Evolutionary conservation across 148 eudicot species (phyloP), one percentile per base, ranked within the genome.

Genomic region (Drosera capensis): DNA sequence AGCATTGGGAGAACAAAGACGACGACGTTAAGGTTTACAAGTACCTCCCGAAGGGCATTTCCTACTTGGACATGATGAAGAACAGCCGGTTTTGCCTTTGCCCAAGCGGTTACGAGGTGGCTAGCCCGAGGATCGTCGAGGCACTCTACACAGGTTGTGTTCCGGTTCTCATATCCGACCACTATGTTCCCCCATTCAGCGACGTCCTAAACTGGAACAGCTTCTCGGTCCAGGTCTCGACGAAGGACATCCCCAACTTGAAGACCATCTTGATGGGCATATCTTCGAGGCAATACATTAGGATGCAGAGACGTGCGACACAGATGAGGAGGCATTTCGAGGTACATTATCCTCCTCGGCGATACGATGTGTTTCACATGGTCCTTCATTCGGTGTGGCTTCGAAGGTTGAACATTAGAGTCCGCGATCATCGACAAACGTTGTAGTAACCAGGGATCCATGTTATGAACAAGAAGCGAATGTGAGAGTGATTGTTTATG

Each of bases 61-160:
- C 76, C 6, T 85, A 85, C 43, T 62, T 67, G n/a, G 64, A 36
- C 24, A 77, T 85, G 90, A 40, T 85, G 31, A 51, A 70, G 45
- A 71, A 72, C 55, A 80, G 90, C 60, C 64, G 51, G 54, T 85
- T 46, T 40, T 85, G 95, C 59, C 22, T 85, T 19, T 85, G 95
- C 38, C 82, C 95, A 1, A 85, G 95, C 44, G 95, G 95, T 1
- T 85, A 77, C 12, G 95, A 85, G 40, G 95, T 85, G 0, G 95
- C 95, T 0, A 85, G 90, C 60, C 85, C 95, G 15, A 66, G 95
- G 51, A 30, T 85, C 37, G 86, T 74, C 6, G 95, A 85, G 58
- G 88, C 85, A 0, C 60, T 85, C 16, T 80, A 85, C 58, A 71
- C 73, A 14, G 95, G 90, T 0, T 85, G 95, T n/a, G 82, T 85